phyloP scores from a whole-genome alignment of 805 yeast genomes.

The Candida maesae region DNA sequence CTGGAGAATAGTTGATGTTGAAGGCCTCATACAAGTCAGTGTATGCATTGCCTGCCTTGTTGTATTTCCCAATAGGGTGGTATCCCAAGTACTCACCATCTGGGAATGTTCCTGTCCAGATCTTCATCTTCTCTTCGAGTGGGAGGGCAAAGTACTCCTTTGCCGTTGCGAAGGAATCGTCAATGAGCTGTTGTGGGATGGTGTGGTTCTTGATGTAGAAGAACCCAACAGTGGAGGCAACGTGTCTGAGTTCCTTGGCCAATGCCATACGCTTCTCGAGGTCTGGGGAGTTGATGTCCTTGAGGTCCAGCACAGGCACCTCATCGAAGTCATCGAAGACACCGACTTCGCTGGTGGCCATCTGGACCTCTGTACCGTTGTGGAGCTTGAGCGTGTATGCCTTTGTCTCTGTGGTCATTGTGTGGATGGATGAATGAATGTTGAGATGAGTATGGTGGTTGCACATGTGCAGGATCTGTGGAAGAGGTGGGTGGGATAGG shows the following conservation, averaged over 20 bases:
- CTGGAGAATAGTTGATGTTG: slow-evolving; percentile 29
- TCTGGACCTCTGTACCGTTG: slow-evolving; percentile 12
- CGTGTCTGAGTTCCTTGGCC: slow-evolving; percentile 23
- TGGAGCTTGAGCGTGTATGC: slow-evolving; percentile 7
- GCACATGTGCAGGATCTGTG: too few species aligned
- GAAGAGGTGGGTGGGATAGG: too few species aligned
- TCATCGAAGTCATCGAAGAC: slow-evolving; percentile 8
- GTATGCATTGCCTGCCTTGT: slow-evolving; percentile 18
- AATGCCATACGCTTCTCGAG: slow-evolving; percentile 16
- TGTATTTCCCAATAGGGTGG: slow-evolving; percentile 21
- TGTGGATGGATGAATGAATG: background rate
- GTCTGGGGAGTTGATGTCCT: slow-evolving; percentile 4
- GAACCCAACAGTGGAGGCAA: slow-evolving; percentile 29
- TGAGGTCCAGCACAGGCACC: slow-evolving; percentile 9
- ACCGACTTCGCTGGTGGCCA: slow-evolving; percentile 9
- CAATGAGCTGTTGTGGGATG: slow-evolving; percentile 25
- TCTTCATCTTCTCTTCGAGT: slow-evolving; percentile 26
- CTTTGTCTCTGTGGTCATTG: slow-evolving; percentile 2
- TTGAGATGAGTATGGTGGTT: too few species aligned
- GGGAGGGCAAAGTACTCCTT: slow-evolving; percentile 27
- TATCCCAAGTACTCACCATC: slow-evolving; percentile 24
- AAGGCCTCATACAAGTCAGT: slow-evolving; percentile 34
- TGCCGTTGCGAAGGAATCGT: slow-evolving; percentile 22
- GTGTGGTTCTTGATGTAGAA: slow-evolving; percentile 30
- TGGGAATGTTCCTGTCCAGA: slow-evolving; percentile 25